Percentiles rank a stretch among this genome's conserved stretches.
Conservation (phyloP, 148 eudicot genomes). For the Bassia scoparia region DNA sequence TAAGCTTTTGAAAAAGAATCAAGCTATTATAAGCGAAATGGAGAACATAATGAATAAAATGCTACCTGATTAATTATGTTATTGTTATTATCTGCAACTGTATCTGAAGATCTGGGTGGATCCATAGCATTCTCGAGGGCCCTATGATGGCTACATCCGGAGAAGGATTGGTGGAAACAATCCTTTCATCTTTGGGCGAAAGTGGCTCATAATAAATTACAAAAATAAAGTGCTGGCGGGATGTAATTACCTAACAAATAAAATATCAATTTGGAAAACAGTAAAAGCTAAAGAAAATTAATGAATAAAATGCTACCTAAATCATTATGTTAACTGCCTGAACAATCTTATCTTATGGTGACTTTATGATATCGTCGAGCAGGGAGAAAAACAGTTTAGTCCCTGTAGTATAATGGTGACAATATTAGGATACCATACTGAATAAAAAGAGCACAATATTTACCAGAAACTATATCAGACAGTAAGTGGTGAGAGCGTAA, state of each 20-base stretch:
- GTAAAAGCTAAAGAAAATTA: background rate
- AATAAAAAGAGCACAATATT: background rate
- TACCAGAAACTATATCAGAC: too few relatives aligned
- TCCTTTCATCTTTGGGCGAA: constrained; percentile 77
- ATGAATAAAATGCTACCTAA: constrained; percentile 29
- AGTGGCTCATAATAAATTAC: constrained; percentile 48
- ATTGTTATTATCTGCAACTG: constrained; percentile 44
- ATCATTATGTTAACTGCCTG: constrained; percentile 30
- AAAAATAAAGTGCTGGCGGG: constrained; percentile 23
- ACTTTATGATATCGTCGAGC: background rate
- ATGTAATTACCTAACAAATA: constrained; percentile 2
- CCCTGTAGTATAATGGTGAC: constrained; percentile 1
- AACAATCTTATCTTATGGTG: constrained; percentile 23
- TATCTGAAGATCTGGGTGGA: constrained; percentile 47
- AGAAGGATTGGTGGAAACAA: constrained; percentile 65
- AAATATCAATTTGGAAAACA: background rate
- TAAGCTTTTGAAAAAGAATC: too few relatives aligned
- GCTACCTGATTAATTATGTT: too few relatives aligned
- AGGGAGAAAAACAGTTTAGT: background rate
- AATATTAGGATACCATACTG: background rate
- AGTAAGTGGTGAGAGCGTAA: too few relatives aligned
- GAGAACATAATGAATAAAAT: too few relatives aligned
- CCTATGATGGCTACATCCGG: constrained; percentile 60
- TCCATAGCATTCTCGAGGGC: constrained; percentile 51
- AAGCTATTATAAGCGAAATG: too few relatives aligned